phyloP scores from a whole-genome alignment of 345 rosid genomes.

The Leavenworthia alabamica region DNA sequence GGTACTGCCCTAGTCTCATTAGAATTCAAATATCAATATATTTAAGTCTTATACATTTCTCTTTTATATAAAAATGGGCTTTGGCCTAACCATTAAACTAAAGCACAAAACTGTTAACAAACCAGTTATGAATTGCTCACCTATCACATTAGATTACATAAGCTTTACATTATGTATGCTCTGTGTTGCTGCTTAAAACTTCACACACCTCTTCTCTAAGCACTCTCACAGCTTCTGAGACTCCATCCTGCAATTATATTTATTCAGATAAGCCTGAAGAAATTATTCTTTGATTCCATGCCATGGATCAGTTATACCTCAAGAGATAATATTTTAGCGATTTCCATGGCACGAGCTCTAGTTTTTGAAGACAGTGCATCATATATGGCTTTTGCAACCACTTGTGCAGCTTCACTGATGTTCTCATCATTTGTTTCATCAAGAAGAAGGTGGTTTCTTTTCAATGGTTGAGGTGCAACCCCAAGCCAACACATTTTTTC shows the following conservation, averaged over 20 bases:
- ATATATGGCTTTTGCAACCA: conserved; percentile 46
- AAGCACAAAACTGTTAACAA: too few species aligned
- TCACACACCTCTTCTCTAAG: conserved; percentile 49
- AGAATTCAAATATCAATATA: too few species aligned
- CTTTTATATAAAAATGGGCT: too few species aligned
- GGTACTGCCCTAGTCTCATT: too few species aligned
- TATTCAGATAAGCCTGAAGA: not conserved
- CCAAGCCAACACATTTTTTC: conserved; percentile 91
- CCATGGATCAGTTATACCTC: conserved; percentile 47
- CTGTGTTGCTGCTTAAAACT: conserved; percentile 9
- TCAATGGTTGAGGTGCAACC: conserved; percentile 71
- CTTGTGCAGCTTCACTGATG: conserved; percentile 43
- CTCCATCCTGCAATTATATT: conserved; percentile 59
- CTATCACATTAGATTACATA: not conserved
- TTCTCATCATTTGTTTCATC: conserved; percentile 36
- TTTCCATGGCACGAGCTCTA: conserved; percentile 46
- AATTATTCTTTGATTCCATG: not conserved
- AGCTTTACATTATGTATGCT: conserved; percentile 1
- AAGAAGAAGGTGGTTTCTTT: conserved; percentile 46
- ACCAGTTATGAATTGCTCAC: not conserved
- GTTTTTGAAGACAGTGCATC: conserved; percentile 48
- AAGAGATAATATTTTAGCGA: conserved; percentile 45
- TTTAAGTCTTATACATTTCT: not conserved
- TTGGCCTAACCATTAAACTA: not conserved
- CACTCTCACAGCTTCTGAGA: conserved; percentile 61